phyloP scores from a whole-genome alignment of 805 yeast species.

The Saturnispora serradocipensis region DNA sequence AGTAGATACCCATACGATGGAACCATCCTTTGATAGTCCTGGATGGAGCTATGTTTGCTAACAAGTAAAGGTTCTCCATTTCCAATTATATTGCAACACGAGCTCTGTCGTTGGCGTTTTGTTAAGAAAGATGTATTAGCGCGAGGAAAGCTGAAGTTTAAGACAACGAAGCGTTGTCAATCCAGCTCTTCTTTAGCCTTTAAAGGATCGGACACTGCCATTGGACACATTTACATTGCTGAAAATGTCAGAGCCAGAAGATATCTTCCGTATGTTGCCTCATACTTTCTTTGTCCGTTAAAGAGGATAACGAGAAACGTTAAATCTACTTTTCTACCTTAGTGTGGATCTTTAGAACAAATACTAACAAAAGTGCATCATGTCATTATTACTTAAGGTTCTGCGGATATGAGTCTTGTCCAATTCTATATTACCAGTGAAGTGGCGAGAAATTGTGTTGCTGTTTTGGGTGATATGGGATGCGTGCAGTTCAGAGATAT shows the following conservation, averaged over 20 bases:
- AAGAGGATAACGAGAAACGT: neutral
- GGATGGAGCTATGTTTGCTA: neutral
- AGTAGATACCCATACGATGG: neutral
- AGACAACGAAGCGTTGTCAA: neutral
- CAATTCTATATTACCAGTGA: constrained; percentile 90
- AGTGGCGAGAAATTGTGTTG: constrained; percentile 77
- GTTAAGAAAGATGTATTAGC: neutral
- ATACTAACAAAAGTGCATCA: constrained; percentile 4
- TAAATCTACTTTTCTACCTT: neutral
- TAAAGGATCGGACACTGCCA: neutral
- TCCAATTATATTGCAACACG: neutral
- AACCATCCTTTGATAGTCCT: neutral
- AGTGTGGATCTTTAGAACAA: neutral
- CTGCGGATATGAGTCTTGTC: constrained; percentile 95
- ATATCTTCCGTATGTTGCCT: constrained; percentile 19
- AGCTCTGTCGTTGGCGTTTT: neutral
- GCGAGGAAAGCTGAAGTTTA: neutral
- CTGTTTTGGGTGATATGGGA: constrained; percentile 80
- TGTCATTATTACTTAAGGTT: constrained; percentile 36
- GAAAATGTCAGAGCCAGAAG: constrained; percentile 10
- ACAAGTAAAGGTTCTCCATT: constrained; percentile 1
- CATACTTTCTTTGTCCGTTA: neutral
- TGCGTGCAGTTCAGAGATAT: constrained; percentile 82
- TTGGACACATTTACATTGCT: neutral
- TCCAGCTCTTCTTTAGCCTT: neutral